A percentile compares a stretch with the other conserved stretches of the same genome.
phyloP scores from a whole-genome alignment of 1,284 basidiomycete genomes.

The Cutaneotrichosporon spelunceum region DNA sequence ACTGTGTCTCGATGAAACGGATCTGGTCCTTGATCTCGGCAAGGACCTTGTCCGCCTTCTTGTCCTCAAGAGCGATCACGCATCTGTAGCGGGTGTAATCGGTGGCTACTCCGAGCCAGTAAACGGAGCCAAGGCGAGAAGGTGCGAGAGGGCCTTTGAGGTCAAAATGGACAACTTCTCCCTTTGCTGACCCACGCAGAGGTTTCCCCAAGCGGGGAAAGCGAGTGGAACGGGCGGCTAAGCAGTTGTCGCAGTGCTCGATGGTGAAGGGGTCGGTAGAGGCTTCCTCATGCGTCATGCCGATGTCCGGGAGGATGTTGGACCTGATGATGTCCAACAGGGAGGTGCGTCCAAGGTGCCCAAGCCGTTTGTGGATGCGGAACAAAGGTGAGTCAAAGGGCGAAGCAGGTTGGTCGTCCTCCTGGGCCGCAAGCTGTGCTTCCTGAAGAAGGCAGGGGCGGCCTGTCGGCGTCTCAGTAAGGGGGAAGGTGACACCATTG shows the following conservation, averaged over 20 bases:
- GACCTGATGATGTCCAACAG: not conserved
- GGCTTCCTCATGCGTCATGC: not conserved
- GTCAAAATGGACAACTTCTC: slow-evolving; percentile 11
- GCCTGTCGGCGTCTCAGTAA: slow-evolving; percentile 1
- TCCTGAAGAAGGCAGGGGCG: slow-evolving; percentile 4
- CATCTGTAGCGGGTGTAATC: not conserved
- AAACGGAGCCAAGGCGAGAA: not conserved
- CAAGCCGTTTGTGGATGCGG: slow-evolving; percentile 7
- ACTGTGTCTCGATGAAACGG: slow-evolving; percentile 1
- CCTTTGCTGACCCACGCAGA: slow-evolving; percentile 1
- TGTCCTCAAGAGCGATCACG: slow-evolving; percentile 1
- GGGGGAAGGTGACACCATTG: not conserved
- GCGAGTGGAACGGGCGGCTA: no score
- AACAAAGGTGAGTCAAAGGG: not conserved
- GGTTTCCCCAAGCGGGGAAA: not conserved
- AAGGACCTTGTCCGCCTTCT: not conserved
- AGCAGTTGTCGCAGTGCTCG: no score
- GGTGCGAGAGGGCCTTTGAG: slow-evolving; percentile 1
- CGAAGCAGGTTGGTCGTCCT: not conserved
- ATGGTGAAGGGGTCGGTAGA: no score
- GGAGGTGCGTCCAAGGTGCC: slow-evolving; percentile 1
- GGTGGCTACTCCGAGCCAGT: not conserved
- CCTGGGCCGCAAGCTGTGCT: not conserved
- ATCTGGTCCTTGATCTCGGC: not conserved
- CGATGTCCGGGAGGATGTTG: not conserved